Evolutionary conservation across 2,329 filamentous ascomycete genomes (phyloP), one percentile per base, ranked within the genome.

Genomic region (Aspergillaceae sp.): DNA sequence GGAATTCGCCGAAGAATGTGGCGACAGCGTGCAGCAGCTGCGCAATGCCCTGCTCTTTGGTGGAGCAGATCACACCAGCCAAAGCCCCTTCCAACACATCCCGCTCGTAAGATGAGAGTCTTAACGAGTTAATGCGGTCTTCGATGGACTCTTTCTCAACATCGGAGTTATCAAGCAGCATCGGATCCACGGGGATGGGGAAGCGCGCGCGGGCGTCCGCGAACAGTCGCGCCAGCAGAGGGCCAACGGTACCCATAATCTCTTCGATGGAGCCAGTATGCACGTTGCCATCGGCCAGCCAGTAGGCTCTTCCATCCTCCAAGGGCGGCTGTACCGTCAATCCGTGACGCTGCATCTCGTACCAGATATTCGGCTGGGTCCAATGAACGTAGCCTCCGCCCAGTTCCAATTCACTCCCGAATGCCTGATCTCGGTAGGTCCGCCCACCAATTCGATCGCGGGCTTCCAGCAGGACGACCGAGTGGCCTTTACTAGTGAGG

Each of bases 41-140:
- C 2, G 48, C 43, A 29, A 51, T 43, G 7, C 50, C 50, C 33
- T 52, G 50, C 35, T 45, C 32, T 40, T 46, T 45, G 30, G 26
- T 40, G 5, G 46, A 47, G 32, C 51, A 46, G n/a, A 51, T 41
- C 5, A 52, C 10, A 4, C 50, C 50, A 7, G 46, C 35, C 34
- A 52, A 37, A 5, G 38, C 46, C 7, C 48, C 50, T 26, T 52
- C 48, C n/a, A 52, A 5, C 28, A 52, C 29, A 40, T 52, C 50
- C 11, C 42, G 38, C 7, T 51, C 35, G 29, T 52, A 48, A n/a
- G 43, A 7, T 8, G 50, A 48, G 10, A 48, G 36, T 3, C 35
- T 41, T 30, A 48, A 27, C 9, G 46, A 44, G 35, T 26, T 10
- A 34, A 52, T 47, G 3, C 50, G 46, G 36, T 51, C 44, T 38